A percentile compares a stretch with the other conserved stretches of the same genome.
phyloP scores from a whole-genome alignment of 2,329 filamentous ascomycete genomes.

The Sporothrix brasiliensis region DNA sequence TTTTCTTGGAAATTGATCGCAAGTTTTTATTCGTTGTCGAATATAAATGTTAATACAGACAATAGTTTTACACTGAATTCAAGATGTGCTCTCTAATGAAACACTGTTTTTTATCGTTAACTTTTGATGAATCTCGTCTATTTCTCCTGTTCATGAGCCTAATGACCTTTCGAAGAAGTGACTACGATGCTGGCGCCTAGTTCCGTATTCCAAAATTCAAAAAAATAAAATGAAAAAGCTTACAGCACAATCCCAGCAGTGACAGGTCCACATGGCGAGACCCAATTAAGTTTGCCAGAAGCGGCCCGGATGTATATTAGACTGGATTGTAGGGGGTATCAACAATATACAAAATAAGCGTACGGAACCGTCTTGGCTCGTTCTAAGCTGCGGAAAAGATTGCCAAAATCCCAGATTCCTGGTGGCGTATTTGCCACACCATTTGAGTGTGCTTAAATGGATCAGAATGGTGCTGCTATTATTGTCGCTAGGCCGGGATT shows the following conservation, averaged over 20 bases:
- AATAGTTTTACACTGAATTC: not conserved
- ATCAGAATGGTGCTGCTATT: not conserved
- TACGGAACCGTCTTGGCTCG: not conserved
- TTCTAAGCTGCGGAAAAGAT: no score
- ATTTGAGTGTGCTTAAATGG: not conserved
- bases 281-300: not conserved
- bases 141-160: no score
- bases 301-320: not conserved
- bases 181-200: no score
- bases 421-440: slow-evolving; percentile 7
- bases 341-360: not conserved
- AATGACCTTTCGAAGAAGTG: no score
- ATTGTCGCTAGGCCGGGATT: not conserved
- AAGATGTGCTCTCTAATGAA: no score
- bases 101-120: no score
- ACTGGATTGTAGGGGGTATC: not conserved
- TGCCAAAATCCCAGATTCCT: slow-evolving; percentile 7
- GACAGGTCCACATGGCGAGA: not conserved
- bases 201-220: not conserved
- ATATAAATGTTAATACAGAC: no score
- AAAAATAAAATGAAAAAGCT: not conserved
- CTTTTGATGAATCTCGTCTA: no score
- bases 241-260: not conserved
- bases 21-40: not conserved
- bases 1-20: not conserved